Conservation (phyloP, 495 filamentous ascomycete genomes). For the Recurvomyces mirabilis region DNA sequence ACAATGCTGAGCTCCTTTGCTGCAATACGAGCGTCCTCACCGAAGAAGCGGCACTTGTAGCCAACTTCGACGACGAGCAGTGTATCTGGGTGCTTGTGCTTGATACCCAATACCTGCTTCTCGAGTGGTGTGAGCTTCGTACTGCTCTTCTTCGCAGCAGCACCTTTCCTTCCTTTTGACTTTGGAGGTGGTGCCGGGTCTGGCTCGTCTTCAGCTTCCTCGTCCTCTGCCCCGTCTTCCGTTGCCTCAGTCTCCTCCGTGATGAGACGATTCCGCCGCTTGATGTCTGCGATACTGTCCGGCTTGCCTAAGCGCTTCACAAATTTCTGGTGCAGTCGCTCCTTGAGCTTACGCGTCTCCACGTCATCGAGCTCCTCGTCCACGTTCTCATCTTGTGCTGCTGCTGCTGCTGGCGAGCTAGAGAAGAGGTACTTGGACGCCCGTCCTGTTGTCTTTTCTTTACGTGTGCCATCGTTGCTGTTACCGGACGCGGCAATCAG, state of each 20-base stretch:
- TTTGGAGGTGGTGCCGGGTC: conserved; percentile 31
- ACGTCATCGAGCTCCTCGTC: conserved; percentile 40
- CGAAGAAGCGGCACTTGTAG: conserved; percentile 96
- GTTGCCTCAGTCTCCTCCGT: conserved; percentile 40
- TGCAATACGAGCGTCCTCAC: conserved; percentile 87
- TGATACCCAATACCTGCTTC: conserved; percentile 85
- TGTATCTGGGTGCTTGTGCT: conserved; percentile 81
- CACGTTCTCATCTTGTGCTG: conserved; percentile 25
- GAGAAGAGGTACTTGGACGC: conserved; percentile 43
- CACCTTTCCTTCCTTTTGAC: conserved; percentile 49
- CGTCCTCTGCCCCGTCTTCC: conserved; percentile 24
- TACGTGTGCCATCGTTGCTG: conserved; percentile 14
- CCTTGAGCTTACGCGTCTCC: conserved; percentile 38
- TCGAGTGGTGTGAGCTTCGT: conserved; percentile 90
- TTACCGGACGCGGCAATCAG: conserved; percentile 18
- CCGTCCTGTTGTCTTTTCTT: conserved; percentile 24
- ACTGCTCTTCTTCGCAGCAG: conserved; percentile 58
- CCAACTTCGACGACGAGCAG: conserved; percentile 86
- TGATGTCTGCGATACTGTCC: conserved; percentile 63
- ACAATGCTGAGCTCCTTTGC: conserved; percentile 89
- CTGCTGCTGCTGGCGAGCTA: conserved; percentile 27
- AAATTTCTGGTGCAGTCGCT: conserved; percentile 73
- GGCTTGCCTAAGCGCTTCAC: conserved; percentile 78
- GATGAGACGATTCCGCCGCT: conserved; percentile 42
- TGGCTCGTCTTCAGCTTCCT: conserved; percentile 33